Base-by-base conservation (phyloP, 176 grass and related monocot species). In the Areca catechu region DNA sequence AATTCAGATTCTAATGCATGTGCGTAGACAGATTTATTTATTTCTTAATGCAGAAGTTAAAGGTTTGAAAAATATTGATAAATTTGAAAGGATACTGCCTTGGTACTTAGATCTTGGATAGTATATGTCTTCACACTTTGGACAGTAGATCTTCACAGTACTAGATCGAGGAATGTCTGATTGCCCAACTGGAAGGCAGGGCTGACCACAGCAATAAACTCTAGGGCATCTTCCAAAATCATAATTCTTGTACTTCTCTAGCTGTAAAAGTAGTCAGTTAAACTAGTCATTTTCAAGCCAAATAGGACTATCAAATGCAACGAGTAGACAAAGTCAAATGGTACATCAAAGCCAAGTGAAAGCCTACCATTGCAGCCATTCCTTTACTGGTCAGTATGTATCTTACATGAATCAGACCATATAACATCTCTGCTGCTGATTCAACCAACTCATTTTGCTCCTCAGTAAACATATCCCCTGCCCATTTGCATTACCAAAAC, bases 201-300 rank as follows among this genome's bases (percentile, higher is more conserved):
- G 86, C 62, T 97, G 92, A 1, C 92, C 92, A 37, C 80, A 97
- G 56, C 92, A 91, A 66, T 88, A 97, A 27, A 91, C 92, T 74
- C 92, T 64, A 54, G 92, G 92, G 69, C 92, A 97, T 81, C 92
- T 88, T 60, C 92, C 92, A 52, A 97, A 97, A 68, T 91, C 86
- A 75, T 91, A 91, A 28, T 91, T 97, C 72, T 97, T 97, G 78
- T 74, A 91, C 75, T 97, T 97, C 25, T 97, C 92, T 56, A 91
- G 65, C 92, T 97, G 83, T 48, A 50, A 61, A 43, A 43, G 2
- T 43, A 12, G 7, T 10, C 34, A 43, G 7, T 43, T 3, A 1
- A 20, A 69, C 30, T 43, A 54, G 16, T 34, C 29, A 18, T 71
- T 19, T 60, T 23, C 9, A 54, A 23, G 49, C 7, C 15, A 34